Evolutionary conservation across 176 grass and related monocot species (phyloP), one percentile per base, ranked within the genome.

Genomic region (Zoysia japonica): DNA sequence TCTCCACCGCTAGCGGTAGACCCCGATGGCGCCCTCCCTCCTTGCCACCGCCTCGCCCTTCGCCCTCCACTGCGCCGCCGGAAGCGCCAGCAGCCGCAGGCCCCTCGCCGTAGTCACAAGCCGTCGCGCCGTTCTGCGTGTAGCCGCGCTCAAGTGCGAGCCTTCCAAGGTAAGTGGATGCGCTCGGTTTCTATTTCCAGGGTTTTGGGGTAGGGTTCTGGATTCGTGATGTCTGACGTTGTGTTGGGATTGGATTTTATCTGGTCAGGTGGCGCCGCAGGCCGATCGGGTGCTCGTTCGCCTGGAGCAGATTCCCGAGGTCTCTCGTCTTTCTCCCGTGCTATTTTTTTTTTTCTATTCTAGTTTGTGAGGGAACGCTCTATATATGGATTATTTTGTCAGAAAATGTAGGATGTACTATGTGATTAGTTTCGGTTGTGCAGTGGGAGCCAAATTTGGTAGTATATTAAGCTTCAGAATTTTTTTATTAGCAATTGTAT

Each of bases 301-400:
- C 9, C 89, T 97, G 17, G 74, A 97, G 72, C 87, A 94, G 84
- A 89, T 97, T 14, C 89, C 91, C 35, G 94, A 97, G 86, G 94
- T 97, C 10, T 61, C 59, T 36, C 11, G 3, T 5, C 4, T 64
- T 39, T 39, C 1, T 28, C 11, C 4, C 39, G 13, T 64, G 4
- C 61, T 64, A 5, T 5, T 64, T 39, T 64, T 28, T 28, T 28
- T 28, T 28, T 28, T 28, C 28, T 28, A 13, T 64, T 28, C 54
- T 61, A 57, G 48, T 47, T 83, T 65, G 17, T 28, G 43, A 69
- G 54, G 57, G 3, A 47, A 19, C 5, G 5, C 4, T 61, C 1
- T 8, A 59, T 28, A 9, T 72, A 43, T 44, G 38, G 69, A 45
- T 37, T 28, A 10, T 51, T 53, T 54, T 2, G 20, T 7, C 6